Evolutionary conservation across 2,329 filamentous ascomycete genomes (phyloP).

Genomic region (Didymosphaeria variabile): DNA sequence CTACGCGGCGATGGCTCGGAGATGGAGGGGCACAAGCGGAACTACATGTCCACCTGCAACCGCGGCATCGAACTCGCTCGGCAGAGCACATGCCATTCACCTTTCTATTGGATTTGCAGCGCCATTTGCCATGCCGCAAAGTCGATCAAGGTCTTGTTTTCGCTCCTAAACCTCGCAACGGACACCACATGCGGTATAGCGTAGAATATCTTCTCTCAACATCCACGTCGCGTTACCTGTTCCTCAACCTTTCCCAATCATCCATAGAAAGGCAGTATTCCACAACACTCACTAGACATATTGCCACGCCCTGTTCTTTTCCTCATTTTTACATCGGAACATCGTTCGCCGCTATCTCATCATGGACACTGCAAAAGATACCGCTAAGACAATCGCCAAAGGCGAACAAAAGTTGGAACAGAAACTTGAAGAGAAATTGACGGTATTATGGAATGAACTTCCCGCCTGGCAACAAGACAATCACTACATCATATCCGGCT

Average conservation of each 20-base stretch:
- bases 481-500: slow-evolving; percentile 72
- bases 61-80: not conserved
- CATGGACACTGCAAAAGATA: slow-evolving; percentile 37
- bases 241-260: not conserved
- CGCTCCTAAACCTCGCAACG: not conserved
- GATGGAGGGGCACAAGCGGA: slow-evolving; percentile 27
- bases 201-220: slow-evolving; percentile 6
- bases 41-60: not conserved
- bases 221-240: not conserved
- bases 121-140: not conserved
- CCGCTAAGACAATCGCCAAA: slow-evolving; percentile 24
- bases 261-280: not conserved
- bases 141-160: not conserved
- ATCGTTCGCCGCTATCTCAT: not conserved
- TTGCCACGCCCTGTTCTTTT: not conserved
- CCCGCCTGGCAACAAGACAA: slow-evolving; percentile 67
- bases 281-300: not conserved
- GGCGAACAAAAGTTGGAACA: slow-evolving; percentile 38
- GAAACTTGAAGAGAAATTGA: slow-evolving; percentile 58
- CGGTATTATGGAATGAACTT: slow-evolving; percentile 56
- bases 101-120: not conserved
- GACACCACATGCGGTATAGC: slow-evolving; percentile 7
- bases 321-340: not conserved
- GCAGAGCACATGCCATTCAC: not conserved
- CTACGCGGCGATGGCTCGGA: slow-evolving; percentile 36